A percentile compares a stretch with the other conserved stretches of the same genome.
Conservation (phyloP, 139 green algal genomes). For the Ettlia oleoabundans region DNA sequence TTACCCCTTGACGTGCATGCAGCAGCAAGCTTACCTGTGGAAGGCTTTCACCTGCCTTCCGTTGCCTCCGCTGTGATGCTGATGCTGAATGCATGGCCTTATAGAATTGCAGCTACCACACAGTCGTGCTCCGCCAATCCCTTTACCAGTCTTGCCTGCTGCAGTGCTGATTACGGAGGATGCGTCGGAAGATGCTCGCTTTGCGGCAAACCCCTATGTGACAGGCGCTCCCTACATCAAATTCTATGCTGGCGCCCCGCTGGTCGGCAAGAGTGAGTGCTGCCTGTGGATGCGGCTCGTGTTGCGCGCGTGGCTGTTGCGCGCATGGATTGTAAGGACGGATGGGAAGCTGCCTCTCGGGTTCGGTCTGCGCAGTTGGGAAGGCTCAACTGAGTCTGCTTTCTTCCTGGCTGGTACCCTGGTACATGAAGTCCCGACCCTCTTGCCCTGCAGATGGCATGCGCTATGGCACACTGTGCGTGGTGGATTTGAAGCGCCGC, state of each 20-base stretch:
- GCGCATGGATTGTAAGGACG: too few species aligned
- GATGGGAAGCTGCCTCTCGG: too few species aligned
- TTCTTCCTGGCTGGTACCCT: neutral
- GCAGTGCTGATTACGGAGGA: slow-evolving; percentile 81
- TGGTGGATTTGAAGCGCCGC: slow-evolving; percentile 78
- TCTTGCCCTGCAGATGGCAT: slow-evolving; percentile 47
- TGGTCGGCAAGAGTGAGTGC: slow-evolving; percentile 64
- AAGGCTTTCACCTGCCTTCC: too few species aligned
- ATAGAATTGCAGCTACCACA: too few species aligned
- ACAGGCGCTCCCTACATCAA: slow-evolving; percentile 74
- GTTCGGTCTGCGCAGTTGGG: too few species aligned
- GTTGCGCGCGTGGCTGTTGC: too few species aligned
- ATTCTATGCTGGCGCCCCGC: slow-evolving; percentile 89
- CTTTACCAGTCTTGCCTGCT: neutral
- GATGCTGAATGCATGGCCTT: too few species aligned
- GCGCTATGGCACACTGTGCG: slow-evolving; percentile 81
- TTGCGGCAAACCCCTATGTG: slow-evolving; percentile 72
- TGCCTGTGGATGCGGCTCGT: neutral
- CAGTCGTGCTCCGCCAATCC: neutral
- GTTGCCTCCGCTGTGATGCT: too few species aligned
- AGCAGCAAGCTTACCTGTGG: too few species aligned
- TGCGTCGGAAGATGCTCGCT: slow-evolving; percentile 73
- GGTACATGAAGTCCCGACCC: neutral
- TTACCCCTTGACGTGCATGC: neutral
- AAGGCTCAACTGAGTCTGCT: too few species aligned